phyloP scores from a whole-genome alignment of 1,284 basidiomycete genomes.

The Marasmius fiardii region DNA sequence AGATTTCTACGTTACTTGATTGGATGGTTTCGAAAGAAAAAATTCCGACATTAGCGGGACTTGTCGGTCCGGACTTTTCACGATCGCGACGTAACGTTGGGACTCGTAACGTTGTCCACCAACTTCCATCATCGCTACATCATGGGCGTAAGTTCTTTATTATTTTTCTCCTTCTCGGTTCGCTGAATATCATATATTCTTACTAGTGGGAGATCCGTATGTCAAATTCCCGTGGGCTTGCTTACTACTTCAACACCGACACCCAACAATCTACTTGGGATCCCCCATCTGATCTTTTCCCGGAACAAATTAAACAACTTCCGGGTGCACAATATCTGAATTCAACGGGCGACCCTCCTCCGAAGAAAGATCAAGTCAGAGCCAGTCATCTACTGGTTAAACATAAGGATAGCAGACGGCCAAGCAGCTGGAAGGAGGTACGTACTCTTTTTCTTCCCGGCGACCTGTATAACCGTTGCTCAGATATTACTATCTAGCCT shows the following conservation, averaged over 20 bases:
- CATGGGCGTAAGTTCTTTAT: background rate
- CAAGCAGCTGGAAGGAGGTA: slow-evolving; percentile 92
- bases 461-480: slow-evolving; percentile 2
- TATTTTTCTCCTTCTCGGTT: background rate
- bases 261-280: slow-evolving; percentile 85
- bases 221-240: slow-evolving; percentile 75
- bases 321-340: slow-evolving; percentile 65
- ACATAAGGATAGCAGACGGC: slow-evolving; percentile 83
- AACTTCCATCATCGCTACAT: background rate
- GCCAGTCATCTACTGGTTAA: slow-evolving; percentile 97
- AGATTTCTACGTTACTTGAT: background rate
- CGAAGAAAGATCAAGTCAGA: slow-evolving; percentile 61
- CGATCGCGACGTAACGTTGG: too few relatives aligned
- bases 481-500: slow-evolving; percentile 35
- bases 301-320: slow-evolving; percentile 60
- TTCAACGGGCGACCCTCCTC: slow-evolving; percentile 25
- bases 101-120: too few relatives aligned
- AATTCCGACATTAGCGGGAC: background rate
- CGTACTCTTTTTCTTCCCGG: slow-evolving; percentile 25
- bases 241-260: slow-evolving; percentile 86
- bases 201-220: slow-evolving; percentile 76
- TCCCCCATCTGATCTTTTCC: slow-evolving; percentile 61
- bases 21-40: background rate
- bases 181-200: background rate
- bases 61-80: background rate